Base-by-base conservation (phyloP, 2,329 filamentous ascomycete genomes). In the Fusarium nematophilum region DNA sequence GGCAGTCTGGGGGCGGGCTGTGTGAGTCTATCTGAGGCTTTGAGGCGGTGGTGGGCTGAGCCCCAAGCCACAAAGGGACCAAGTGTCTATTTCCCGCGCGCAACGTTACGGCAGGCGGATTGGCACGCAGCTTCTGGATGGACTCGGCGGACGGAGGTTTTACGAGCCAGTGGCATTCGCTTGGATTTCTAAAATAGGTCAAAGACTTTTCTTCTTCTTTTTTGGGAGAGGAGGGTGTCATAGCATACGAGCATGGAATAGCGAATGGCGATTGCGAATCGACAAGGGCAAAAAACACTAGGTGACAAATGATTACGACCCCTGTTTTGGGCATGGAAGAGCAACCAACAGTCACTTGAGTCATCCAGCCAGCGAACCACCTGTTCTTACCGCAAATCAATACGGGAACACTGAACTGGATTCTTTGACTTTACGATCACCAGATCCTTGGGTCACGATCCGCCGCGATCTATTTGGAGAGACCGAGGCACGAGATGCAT, bases 31-130 rank as follows among this genome's bases (percentile, higher is more conserved):
- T 31, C 30, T 23, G 40, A 56, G 59, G 59, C 59, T n/a, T n/a
- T 63, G 59, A 51, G 59, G 55, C 40, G 55, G 37, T 43, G 26
- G 26, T 47, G 46, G 53, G 47, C 53, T 57, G 53, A 57, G 48
- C n/a, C 34, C 44, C 52, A 59, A 53, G 60, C 62, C 59, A 64
- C 49, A 55, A n/a, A n/a, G n/a, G 36, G 33, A 25, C 18, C 37
- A 57, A 44, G 42, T 53, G 52, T 58, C 60, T 47, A 48, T 21
- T 45, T n/a, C n/a, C n/a, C 38, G 48, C 56, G 54, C 54, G 51
- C 59, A 68, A 67, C 65, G 65, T 67, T 67, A 63, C 65, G 48
- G 31, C 31, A 27, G 48, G 9, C 39, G n/a, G 42, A 43, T 31
- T 51, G 51, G 31, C 36, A 49, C 39, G n/a, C 42, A 38, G 18